Evolutionary conservation across 192 early-diverging fungal species (phyloP), one percentile per base, ranked within the genome.

Genomic region (Backusella mclennaniae): DNA sequence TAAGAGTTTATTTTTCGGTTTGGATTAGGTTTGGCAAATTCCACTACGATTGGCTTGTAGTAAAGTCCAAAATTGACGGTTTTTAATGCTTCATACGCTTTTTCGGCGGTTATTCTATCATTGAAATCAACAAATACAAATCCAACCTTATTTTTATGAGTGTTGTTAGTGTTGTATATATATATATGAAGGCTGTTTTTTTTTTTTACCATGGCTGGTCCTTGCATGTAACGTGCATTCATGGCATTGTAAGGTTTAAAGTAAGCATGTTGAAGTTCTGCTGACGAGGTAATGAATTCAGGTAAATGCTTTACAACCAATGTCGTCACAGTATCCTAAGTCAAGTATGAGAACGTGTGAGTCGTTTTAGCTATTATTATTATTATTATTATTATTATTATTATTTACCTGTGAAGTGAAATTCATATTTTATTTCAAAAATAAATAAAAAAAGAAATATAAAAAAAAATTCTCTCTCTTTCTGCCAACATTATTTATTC

Each of bases 51-150:
- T 29, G 49, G 74, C 31, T 79, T 78, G 3, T 78, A 78, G 26
- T 69, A 35, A 14, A 68, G 66, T 6, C 66, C 74, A 63, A 78
- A 70, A 39, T 46, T 31, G n/a, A 84, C 46, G 1, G 39, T 44
- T 68, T 76, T 52, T 9, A 86, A 56, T 39, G 77, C 73, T 46
- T 70, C 66, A 63, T 69, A 82, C 33, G 83, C 85, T 33, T 14
- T 14, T 39, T 82, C 44, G 31, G 85, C 85, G 7, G 73, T 42
- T 1, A 7, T n/a, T 15, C 80, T 76, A 69, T 79, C 76, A 31
- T 52, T 26, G 70, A 82, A 86, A 69, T 86, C 85, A 15, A 86
- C 26, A 74, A 86, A 86, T 9, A 81, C 80, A 6, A 73, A 73
- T 59, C 83, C 83, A 74, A 41, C 49, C 84, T 85, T 52, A 17